phyloP scores from a whole-genome alignment of 2,329 filamentous ascomycete genomes.

The Phoma herbarum region DNA sequence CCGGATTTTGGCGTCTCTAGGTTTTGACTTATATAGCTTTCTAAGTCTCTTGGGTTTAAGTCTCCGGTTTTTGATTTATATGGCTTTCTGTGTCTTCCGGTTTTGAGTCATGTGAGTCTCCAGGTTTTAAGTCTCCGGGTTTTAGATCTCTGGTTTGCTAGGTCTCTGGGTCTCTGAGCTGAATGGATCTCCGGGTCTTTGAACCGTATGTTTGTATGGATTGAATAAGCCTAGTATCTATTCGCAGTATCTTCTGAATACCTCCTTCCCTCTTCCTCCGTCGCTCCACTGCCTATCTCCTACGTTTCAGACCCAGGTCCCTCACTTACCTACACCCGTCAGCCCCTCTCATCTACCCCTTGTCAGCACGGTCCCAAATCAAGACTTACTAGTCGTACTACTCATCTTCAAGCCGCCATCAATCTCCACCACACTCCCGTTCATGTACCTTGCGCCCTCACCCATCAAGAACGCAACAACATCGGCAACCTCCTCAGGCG shows the following conservation, averaged over 20 bases:
- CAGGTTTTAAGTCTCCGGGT: too few relatives aligned
- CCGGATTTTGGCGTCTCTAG: too few relatives aligned
- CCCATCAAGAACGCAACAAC: conserved; percentile 61
- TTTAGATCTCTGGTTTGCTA: too few relatives aligned
- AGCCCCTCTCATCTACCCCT: neutral
- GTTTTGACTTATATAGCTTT: too few relatives aligned
- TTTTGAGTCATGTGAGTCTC: too few relatives aligned
- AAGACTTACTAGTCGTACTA: conserved; percentile 27
- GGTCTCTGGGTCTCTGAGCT: too few relatives aligned
- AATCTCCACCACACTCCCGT: conserved; percentile 59
- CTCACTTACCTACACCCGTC: neutral
- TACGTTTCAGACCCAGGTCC: neutral
- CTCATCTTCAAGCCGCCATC: conserved; percentile 55
- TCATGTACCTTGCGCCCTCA: conserved; percentile 57
- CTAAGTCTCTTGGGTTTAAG: too few relatives aligned
- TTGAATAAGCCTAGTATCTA: too few relatives aligned
- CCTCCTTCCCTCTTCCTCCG: neutral
- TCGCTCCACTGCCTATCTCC: neutral
- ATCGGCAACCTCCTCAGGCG: conserved; percentile 60
- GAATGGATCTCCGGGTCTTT: too few relatives aligned
- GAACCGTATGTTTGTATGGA: too few relatives aligned
- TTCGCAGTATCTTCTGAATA: neutral
- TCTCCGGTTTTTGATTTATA: too few relatives aligned
- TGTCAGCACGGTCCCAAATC: neutral
- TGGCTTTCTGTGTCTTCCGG: too few relatives aligned